phyloP scores from a whole-genome alignment of 2,329 filamentous ascomycete genomes.

The Escovopsis weberi region DNA sequence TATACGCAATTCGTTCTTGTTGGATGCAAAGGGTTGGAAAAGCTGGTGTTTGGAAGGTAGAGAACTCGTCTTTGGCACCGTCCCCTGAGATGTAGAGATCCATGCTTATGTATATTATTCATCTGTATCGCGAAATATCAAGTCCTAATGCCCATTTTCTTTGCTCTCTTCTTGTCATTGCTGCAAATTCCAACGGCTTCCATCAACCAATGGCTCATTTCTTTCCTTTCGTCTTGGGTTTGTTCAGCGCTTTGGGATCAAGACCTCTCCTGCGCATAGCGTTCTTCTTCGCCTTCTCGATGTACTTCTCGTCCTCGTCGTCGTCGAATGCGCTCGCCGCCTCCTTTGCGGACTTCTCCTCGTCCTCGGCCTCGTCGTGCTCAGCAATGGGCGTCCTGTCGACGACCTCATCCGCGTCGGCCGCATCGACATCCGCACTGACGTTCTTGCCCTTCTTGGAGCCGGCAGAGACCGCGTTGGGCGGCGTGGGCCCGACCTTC shows the following conservation, averaged over 20 bases:
- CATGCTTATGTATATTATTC: too few relatives aligned
- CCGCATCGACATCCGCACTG: neutral
- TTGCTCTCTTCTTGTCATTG: neutral
- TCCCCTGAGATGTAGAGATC: too few relatives aligned
- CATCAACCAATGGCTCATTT: constrained; percentile 3
- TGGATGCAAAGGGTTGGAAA: neutral
- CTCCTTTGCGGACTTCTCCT: constrained; percentile 24
- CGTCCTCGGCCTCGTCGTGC: constrained; percentile 30
- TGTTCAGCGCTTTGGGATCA: constrained; percentile 41
- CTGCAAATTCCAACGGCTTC: constrained; percentile 1
- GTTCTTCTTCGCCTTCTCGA: constrained; percentile 59
- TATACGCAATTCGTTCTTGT: neutral
- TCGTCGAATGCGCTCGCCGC: constrained; percentile 63
- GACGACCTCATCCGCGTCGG: constrained; percentile 29
- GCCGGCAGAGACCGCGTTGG: constrained; percentile 27
- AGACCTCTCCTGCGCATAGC: constrained; percentile 60
- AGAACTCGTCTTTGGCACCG: too few relatives aligned
- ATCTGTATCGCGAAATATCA: too few relatives aligned
- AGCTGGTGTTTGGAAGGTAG: too few relatives aligned
- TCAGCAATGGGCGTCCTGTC: constrained; percentile 55
- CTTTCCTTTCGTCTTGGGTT: constrained; percentile 5
- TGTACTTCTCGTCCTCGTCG: constrained; percentile 55
- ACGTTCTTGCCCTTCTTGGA: constrained; percentile 8
- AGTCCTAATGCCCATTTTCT: neutral
- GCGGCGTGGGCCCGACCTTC: constrained; percentile 68